phyloP scores from a whole-genome alignment of 1,284 basidiomycete genomes.

The Melampsora larici-populina region DNA sequence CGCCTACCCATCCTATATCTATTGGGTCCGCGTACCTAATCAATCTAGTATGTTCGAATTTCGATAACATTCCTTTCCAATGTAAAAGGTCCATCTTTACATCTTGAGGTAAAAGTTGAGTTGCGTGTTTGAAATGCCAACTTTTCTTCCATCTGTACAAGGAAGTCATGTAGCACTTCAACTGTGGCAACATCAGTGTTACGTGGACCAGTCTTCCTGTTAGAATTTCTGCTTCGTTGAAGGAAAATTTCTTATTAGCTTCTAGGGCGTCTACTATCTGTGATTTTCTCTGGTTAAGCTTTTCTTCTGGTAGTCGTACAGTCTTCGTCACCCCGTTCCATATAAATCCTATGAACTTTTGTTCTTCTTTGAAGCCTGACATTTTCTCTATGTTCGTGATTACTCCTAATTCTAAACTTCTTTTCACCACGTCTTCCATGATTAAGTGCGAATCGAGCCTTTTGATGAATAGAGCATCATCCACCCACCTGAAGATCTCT shows the following conservation, averaged over 20 bases:
- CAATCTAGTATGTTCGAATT: conserved; percentile 6
- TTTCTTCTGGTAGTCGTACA: no score
- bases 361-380: background rate
- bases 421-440: background rate
- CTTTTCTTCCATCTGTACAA: background rate
- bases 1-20: no score
- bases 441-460: background rate
- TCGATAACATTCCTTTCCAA: background rate
- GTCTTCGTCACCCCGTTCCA: conserved; percentile 12
- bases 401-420: background rate
- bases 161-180: background rate
- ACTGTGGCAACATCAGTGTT: background rate
- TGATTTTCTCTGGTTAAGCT: no score
- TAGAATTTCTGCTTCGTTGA: background rate
- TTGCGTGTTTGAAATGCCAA: background rate
- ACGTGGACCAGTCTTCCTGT: background rate
- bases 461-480: background rate
- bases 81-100: background rate
- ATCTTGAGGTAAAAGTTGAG: background rate
- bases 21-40: background rate
- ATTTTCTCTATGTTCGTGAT: background rate
- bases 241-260: no score
- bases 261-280: no score
- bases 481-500: background rate
- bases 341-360: conserved; percentile 20